Evolutionary conservation across 2,329 filamentous ascomycete genomes (phyloP).

Genomic region (Exophiala alcalophila): DNA sequence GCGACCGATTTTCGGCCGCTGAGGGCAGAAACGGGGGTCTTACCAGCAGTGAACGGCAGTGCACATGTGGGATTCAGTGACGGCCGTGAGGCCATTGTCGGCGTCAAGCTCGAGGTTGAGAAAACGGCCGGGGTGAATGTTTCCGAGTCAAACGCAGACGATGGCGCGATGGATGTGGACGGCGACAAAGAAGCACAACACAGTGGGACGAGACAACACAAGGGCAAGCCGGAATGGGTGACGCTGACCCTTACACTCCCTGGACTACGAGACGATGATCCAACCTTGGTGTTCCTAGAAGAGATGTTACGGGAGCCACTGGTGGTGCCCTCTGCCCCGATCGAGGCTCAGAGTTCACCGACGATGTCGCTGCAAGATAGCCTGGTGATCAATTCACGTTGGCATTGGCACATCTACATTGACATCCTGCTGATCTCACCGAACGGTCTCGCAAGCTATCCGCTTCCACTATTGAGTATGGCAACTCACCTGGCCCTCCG

Average conservation of each 20-base stretch:
- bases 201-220: conserved; percentile 25
- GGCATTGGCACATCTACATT: conserved; percentile 95
- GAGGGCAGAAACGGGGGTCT: conserved; percentile 82
- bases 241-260: conserved; percentile 91
- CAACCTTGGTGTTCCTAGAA: conserved; percentile 78
- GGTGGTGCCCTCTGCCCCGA: conserved; percentile 52
- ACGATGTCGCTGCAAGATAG: conserved; percentile 53
- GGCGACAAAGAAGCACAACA: conserved; percentile 24
- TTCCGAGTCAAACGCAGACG: conserved; percentile 10
- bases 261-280: conserved; percentile 85
- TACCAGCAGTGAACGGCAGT: conserved; percentile 86
- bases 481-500: conserved; percentile 92
- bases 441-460: conserved; percentile 66
- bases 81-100: conserved; percentile 92
- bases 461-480: conserved; percentile 84
- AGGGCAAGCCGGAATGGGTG: conserved; percentile 68
- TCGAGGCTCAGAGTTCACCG: no score
- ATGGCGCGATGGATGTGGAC: conserved; percentile 22
- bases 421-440: conserved; percentile 73
- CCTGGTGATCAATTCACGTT: conserved; percentile 82
- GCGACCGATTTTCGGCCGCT: conserved; percentile 87
- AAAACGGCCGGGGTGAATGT: conserved; percentile 49
- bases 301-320: conserved; percentile 88
- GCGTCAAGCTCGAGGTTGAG: conserved; percentile 92
- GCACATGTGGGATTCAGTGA: conserved; percentile 92